phyloP scores from a whole-genome alignment of 1,139 yeast genomes.

The Suhomyces terraborum region DNA sequence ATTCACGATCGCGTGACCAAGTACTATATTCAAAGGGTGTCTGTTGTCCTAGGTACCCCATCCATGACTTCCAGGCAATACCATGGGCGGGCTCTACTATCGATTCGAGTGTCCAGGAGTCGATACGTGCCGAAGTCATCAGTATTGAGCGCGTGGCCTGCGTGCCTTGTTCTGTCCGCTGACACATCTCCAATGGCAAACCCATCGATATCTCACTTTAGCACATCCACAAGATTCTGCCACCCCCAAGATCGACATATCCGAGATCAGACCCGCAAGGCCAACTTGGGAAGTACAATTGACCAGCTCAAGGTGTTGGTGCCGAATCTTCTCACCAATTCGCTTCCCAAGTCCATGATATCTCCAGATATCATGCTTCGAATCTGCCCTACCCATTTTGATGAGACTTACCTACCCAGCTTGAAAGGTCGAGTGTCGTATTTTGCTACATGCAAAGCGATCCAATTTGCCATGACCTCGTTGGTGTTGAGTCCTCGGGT shows the following conservation, averaged over 20 bases:
- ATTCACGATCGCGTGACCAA: too few relatives aligned
- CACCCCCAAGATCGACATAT: not conserved
- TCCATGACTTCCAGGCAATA: conserved; percentile 6
- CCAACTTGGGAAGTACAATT: conserved; percentile 64
- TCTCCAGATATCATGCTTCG: conserved; percentile 57
- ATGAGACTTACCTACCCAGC: conserved; percentile 53
- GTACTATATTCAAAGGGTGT: too few relatives aligned
- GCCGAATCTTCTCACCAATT: conserved; percentile 55
- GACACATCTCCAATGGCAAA: not conserved
- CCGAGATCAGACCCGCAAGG: conserved; percentile 33
- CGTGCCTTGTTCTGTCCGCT: not conserved
- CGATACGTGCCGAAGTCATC: not conserved
- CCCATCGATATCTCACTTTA: not conserved
- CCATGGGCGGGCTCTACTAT: conserved; percentile 4
- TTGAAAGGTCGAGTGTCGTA: conserved; percentile 63
- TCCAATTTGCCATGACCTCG: conserved; percentile 56
- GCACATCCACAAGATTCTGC: not conserved
- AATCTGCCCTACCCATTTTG: conserved; percentile 60
- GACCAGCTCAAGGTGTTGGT: conserved; percentile 53
- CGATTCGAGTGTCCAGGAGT: not conserved
- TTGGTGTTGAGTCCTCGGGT: conserved; percentile 54
- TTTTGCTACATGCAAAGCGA: conserved; percentile 53
- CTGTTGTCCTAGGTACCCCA: not conserved
- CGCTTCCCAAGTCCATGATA: conserved; percentile 52
- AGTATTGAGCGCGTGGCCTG: not conserved